phyloP scores from a whole-genome alignment of 1,139 yeast species.

The Arxiozyma telluris region DNA sequence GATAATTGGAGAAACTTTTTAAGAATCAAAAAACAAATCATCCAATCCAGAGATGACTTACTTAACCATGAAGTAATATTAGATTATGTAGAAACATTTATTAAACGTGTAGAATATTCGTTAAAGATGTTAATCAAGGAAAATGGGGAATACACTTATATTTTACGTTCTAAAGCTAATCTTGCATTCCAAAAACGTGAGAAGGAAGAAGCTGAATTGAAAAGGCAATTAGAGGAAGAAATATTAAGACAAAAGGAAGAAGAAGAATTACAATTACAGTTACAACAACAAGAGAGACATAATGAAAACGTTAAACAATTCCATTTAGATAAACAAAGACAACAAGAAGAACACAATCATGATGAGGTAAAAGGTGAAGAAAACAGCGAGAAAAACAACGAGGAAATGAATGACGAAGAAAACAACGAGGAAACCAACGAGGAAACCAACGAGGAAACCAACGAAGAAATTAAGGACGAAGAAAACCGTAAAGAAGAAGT shows the following conservation, averaged over 20 bases:
- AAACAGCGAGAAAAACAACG: too few relatives aligned
- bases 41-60: constrained; percentile 33
- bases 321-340: not conserved
- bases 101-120: constrained; percentile 52
- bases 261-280: not conserved
- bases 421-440: too few relatives aligned
- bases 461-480: not conserved
- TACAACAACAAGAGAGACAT: not conserved
- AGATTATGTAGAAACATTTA: constrained; percentile 41
- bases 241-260: constrained; percentile 1
- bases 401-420: not conserved
- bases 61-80: constrained; percentile 43
- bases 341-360: too few relatives aligned
- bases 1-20: constrained; percentile 26
- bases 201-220: constrained; percentile 26
- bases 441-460: too few relatives aligned
- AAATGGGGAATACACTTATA: constrained; percentile 59
- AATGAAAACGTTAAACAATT: not conserved
- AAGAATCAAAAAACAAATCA: constrained; percentile 16
- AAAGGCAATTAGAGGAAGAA: constrained; percentile 7
- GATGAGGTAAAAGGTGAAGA: too few relatives aligned
- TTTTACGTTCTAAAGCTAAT: constrained; percentile 75
- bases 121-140: constrained; percentile 55
- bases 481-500: not conserved
- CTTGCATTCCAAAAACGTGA: constrained; percentile 70